Base-by-base conservation (phyloP, 192 early-diverging fungal species). In the Gaertneriomyces semiglobifer region DNA sequence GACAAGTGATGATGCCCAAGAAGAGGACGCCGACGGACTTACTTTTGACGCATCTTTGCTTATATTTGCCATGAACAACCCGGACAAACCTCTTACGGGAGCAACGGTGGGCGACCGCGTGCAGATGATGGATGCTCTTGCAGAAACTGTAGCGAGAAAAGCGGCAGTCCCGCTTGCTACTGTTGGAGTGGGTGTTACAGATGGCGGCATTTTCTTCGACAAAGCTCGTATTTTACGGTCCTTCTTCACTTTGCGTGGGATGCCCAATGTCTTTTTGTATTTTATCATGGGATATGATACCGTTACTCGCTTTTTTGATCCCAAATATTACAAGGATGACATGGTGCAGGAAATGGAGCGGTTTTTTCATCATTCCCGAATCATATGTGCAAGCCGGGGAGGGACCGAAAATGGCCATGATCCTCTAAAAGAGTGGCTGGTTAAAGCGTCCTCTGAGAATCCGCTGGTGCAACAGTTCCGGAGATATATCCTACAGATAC, bases 221-320 rank as follows among this genome's bases (percentile, higher is more conserved):
- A 52, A 52, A 6, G 50, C 50, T 20, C 50, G 6, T 20, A 20
- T 20, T 20, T 20, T 52, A 0, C 50, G 20, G n/a, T 52, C 50
- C 50, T 20, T 52, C n/a, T 52, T 52, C n/a, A 18, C 6, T n/a
- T 52, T 20, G 50, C n/a, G 20, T 52, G 50, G 50, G n/a, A 52
- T 6, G 20, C 5, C 50, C 50, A n/a, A n/a, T 20, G 50, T 52
- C 5, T 52, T 52, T 56, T 16, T 63, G 51, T 43, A 66, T 33
- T 67, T 53, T 25, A 67, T 67, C 53, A n/a, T 67, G 62, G 65
- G 65, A 8, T 44, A 64, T 19, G 65, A 67, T 45, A 67, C 65
- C 0, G 41, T 63, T 33, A 60, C 44, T 14, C 60, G 65, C 6
- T 44, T 67, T n/a, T 33, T 67, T 33, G 65, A 67, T 33, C 41